Percentiles rank a stretch among this genome's conserved stretches.
These are phyloP conservation scores for Sugiyamaella qingdaonensis DNA, from an alignment of 805 yeast species.

Conservation along the genomic window DNA sequence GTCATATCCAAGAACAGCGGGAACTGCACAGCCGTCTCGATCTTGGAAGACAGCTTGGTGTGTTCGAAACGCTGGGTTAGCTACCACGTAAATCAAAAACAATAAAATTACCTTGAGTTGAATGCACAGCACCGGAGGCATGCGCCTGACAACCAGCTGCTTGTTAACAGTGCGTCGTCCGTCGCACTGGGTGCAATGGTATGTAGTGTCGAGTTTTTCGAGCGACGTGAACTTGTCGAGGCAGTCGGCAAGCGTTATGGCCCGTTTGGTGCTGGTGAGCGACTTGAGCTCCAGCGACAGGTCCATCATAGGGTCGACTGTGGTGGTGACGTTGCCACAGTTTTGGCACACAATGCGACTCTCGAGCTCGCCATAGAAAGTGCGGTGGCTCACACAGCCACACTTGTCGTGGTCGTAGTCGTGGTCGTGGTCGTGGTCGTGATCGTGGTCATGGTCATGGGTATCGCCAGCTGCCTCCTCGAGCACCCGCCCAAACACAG, in stretches of 20 bases:
- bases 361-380: constrained; percentile 79
- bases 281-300: constrained; percentile 68
- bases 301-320: constrained; percentile 87
- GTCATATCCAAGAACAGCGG: constrained; percentile 72
- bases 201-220: constrained; percentile 72
- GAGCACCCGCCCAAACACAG: constrained; percentile 9
- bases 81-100: background rate
- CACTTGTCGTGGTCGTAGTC: constrained; percentile 39
- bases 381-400: constrained; percentile 73
- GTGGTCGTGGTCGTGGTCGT: constrained; percentile 5
- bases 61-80: constrained; percentile 15
- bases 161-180: constrained; percentile 64
- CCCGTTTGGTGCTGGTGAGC: constrained; percentile 13
- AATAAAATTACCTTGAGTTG: constrained; percentile 55
- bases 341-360: constrained; percentile 71
- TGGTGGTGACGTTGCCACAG: constrained; percentile 61
- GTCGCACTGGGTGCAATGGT: constrained; percentile 65
- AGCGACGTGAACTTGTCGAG: constrained; percentile 69
- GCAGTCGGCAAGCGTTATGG: constrained; percentile 52
- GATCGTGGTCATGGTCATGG: constrained; percentile 2
- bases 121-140: constrained; percentile 76
- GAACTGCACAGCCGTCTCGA: constrained; percentile 68
- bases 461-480: constrained; percentile 5
- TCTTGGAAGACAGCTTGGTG: constrained; percentile 48
- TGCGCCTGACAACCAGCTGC: constrained; percentile 58